phyloP scores from a whole-genome alignment of 257 asterid species.

The Nicotiana tabacum region DNA sequence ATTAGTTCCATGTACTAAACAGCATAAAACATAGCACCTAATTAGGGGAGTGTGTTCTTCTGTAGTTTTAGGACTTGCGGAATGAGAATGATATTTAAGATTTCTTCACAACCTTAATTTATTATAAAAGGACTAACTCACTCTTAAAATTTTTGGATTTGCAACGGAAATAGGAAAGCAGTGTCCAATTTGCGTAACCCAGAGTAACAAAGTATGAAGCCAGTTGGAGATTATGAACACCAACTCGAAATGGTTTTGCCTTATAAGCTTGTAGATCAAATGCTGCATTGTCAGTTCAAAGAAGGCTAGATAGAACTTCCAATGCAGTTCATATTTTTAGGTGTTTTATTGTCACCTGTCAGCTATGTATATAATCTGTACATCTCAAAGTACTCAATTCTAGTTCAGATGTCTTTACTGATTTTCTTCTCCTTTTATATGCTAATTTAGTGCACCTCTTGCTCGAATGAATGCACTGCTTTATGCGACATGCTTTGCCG shows the following conservation, averaged over 20 bases:
- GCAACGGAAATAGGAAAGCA: background rate
- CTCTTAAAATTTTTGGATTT: background rate
- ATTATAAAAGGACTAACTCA: background rate
- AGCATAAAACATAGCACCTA: background rate
- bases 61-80: background rate
- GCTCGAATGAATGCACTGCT: slow-evolving; percentile 74
- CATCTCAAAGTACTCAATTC: background rate
- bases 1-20: background rate
- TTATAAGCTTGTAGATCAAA: background rate
- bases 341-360: background rate
- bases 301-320: background rate
- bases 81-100: background rate
- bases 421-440: slow-evolving; percentile 24
- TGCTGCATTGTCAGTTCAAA: background rate
- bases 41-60: background rate
- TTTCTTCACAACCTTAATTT: background rate
- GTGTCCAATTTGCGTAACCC: background rate
- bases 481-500: slow-evolving; percentile 78
- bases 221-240: background rate
- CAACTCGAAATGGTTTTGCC: background rate
- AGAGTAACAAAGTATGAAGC: background rate
- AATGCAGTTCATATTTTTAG: background rate
- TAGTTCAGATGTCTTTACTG: background rate
- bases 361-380: background rate
- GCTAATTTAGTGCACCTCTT: slow-evolving; percentile 67